Base-by-base conservation (phyloP, 768 basidiomycete genomes). In the Nidularia sp. region DNA sequence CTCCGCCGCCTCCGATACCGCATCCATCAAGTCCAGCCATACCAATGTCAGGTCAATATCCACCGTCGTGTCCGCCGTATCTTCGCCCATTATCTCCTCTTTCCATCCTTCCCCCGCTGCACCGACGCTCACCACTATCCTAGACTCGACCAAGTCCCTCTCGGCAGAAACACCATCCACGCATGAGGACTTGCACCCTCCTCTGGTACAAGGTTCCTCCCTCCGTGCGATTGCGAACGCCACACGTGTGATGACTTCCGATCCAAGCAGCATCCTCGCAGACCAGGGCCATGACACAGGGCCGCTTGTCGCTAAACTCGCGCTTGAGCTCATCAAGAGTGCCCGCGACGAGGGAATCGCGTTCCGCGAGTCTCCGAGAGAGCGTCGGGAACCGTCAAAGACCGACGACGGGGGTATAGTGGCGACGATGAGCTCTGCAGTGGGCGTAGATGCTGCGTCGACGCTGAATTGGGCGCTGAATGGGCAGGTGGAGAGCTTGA, bases 171-270 rank as follows among this genome's bases (percentile, higher is more conserved):
- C 63, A 46, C 57, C 67, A 7, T 57, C 63, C 15, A 59, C 60
- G 1, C 51, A 49, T 6, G 57, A 68, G 1, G 68, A 72, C 25
- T 55, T 55, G 8, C 56, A 63, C 3, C 61, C 62, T 1, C 47
- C 63, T 6, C 50, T 69, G 5, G 64, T 65, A 5, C 90, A 92
- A 60, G 87, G 89, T 1, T 66, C 84, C 0, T 79, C 88, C 0
- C 63, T 93, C 2, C 81, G 81, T 5, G 91, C 91, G 1, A 90
- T 93, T 50, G 79, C 81, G 13, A 85, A 92, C 50, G 90, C 91
- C 1, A 93, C 87, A 1, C 82, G 91, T 2, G 86, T 93, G n/a
- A 92, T 93, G 90, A 88, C 88, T 0, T 76, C 82, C 2, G 89
- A 89, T 58, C 79, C 90, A 0, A 72, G 78, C 9, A 90, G 88